A percentile compares a stretch with the other conserved stretches of the same genome.
Conservation (phyloP, 2,329 filamentous ascomycete genomes). For the Diplodia corticola region DNA sequence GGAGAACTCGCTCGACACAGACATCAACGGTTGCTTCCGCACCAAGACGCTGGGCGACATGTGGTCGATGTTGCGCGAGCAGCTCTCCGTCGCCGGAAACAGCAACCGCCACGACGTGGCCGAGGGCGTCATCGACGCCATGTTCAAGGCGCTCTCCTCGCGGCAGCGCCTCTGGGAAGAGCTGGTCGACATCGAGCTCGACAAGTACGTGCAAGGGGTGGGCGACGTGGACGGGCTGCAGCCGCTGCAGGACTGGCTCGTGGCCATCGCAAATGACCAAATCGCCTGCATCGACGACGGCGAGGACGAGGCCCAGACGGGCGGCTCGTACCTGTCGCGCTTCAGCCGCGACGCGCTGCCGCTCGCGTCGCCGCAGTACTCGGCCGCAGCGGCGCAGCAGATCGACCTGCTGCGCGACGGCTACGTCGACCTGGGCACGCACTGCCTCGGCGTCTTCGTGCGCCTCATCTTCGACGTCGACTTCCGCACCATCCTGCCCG, state of each 20-base stretch:
- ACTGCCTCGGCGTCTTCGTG: conserved; percentile 86
- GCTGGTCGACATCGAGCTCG: conserved; percentile 82
- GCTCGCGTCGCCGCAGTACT: conserved; percentile 76
- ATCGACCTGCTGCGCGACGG: conserved; percentile 77
- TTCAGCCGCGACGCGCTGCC: conserved; percentile 83
- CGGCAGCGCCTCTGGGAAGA: conserved; percentile 85
- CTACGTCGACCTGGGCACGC: conserved; percentile 92
- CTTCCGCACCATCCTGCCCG: conserved; percentile 77
- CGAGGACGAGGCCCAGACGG: conserved; percentile 51
- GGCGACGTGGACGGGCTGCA: conserved; percentile 73
- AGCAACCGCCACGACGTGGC: conserved; percentile 87
- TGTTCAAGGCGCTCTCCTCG: conserved; percentile 82
- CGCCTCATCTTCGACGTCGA: conserved; percentile 87
- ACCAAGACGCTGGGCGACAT: conserved; percentile 90
- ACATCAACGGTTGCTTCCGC: conserved; percentile 86
- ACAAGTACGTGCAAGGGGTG: conserved; percentile 61
- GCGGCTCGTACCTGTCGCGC: conserved; percentile 80
- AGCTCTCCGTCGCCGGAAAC: conserved; percentile 79
- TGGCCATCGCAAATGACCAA: conserved; percentile 96
- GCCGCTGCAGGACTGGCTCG: conserved; percentile 79
- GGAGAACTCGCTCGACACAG: conserved; percentile 78
- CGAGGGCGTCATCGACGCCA: conserved; percentile 92
- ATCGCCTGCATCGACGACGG: conserved; percentile 94
- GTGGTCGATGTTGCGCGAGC: conserved; percentile 96
- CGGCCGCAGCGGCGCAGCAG: conserved; percentile 69